phyloP scores from a whole-genome alignment of 2,329 filamentous ascomycete genomes.

The Aspergillus versicolor region DNA sequence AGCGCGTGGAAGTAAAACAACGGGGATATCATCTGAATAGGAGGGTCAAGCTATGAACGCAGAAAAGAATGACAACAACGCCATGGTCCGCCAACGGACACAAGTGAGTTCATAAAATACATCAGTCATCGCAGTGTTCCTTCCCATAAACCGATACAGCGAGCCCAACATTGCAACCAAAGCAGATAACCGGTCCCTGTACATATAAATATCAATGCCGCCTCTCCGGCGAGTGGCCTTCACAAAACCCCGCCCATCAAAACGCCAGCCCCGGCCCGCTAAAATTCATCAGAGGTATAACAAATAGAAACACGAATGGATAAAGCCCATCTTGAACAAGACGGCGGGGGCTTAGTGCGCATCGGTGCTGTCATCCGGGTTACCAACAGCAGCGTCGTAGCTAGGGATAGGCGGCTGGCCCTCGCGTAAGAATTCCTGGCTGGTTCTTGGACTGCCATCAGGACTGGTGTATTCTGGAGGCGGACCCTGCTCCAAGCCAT shows the following conservation, averaged over 20 bases:
- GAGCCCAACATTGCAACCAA: constrained; percentile 1
- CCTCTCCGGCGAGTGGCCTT: constrained; percentile 16
- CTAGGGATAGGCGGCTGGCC: constrained; percentile 72
- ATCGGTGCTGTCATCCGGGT: constrained; percentile 17
- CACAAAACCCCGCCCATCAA: constrained; percentile 19
- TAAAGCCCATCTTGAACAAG: neutral
- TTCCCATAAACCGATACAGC: constrained; percentile 4
- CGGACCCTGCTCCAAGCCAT: constrained; percentile 29
- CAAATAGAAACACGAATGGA: constrained; percentile 5
- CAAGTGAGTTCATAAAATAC: constrained; percentile 6
- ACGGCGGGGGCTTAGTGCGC: neutral
- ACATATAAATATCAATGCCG: constrained; percentile 20
- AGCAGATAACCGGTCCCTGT: constrained; percentile 18
- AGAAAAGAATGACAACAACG: neutral
- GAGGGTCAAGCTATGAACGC: neutral
- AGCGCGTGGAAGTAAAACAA: neutral
- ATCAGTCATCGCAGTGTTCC: neutral
- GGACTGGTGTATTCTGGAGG: constrained; percentile 56
- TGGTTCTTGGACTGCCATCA: constrained; percentile 55
- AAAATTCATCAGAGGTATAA: constrained; percentile 17
- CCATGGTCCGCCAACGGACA: neutral
- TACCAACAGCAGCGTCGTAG: constrained; percentile 71
- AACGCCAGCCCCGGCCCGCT: constrained; percentile 32
- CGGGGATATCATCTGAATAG: constrained; percentile 17
- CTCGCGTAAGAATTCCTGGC: constrained; percentile 52